Conservation (phyloP, 345 rosid genomes). For the Dipteronia dyeriana region DNA sequence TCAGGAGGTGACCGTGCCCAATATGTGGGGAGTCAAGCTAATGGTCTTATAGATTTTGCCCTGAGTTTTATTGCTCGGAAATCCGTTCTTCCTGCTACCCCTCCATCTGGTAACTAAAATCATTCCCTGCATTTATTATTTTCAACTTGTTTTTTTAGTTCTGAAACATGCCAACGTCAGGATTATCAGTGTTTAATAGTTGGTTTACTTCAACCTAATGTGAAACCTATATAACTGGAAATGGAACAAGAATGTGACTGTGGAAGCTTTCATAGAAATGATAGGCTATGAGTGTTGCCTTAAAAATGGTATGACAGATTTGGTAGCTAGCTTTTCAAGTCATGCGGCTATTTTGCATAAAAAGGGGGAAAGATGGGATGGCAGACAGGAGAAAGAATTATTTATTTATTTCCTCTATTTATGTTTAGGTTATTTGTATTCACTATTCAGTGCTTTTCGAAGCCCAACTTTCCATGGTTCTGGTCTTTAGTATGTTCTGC, state of each 20-base stretch:
- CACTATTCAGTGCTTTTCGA: not conserved
- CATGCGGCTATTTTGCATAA: not conserved
- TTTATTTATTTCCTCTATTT: not conserved
- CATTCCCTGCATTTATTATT: not conserved
- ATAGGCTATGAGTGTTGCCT: not conserved
- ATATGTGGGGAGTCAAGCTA: conserved; percentile 57
- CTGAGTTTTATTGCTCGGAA: conserved; percentile 53
- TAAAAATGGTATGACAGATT: not conserved
- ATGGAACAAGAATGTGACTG: not conserved
- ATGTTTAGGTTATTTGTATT: not conserved
- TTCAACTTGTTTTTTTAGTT: not conserved
- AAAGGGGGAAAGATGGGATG: not conserved
- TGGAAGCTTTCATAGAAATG: not conserved
- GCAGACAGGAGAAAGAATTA: not conserved
- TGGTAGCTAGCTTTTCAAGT: not conserved
- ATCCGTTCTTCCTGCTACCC: conserved; percentile 65
- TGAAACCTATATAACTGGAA: not conserved
- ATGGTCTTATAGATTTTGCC: conserved; percentile 63
- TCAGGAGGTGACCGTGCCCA: conserved; percentile 90
- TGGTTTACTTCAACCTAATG: not conserved
- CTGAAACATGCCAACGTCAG: not conserved
- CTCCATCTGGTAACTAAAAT: conserved; percentile 65
- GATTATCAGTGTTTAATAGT: not conserved
- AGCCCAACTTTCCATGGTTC: not conserved
- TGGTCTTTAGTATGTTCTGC: not conserved